Evolutionary conservation across 805 yeast genomes (phyloP), one percentile per base, ranked within the genome.

Genomic region (Starmera caribaea): DNA sequence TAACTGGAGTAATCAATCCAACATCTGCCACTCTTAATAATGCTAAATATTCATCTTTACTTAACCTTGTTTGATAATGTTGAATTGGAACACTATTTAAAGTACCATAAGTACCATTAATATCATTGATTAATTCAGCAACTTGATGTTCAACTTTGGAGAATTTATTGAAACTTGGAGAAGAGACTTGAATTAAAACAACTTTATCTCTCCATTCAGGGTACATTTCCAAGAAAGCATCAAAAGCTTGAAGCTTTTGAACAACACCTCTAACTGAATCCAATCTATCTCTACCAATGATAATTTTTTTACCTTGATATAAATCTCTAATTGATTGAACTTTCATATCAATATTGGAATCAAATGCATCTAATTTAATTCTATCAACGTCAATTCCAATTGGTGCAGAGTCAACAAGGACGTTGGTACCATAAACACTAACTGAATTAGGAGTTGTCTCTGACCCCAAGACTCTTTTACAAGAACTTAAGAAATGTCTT

Each of bases 261-360:
- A 85, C 77, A 26, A 92, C 95, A 28, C 98, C 97, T 45, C 96
- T 76, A 16, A 90, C 96, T 9, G 81, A 65, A 58, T 92, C 97
- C 44, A 92, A 71, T 44, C 97, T 68, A 57, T 92, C 99, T 57
- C 98, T 77, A 27, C 98, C 98, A 32, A 92, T 82, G 49, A 92
- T 84, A 47, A 92, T 76, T 58, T 81, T 84, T 50, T 79, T 75
- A 42, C 71, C 79, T 24, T 66, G 68, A 52, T 81, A 81, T 30
- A 81, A 63, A 42, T 74, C 71, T 45, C 74, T 71, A 43, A 92
- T 74, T 3, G 84, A 78, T 16, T 65, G 44, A 10, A 84, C 80
- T 55, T 85, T 82, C 21, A 69, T 73, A 44, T 77, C 82, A 36
- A 82, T 73, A 27, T 60, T 54, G 8, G 47, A 36, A 10, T 62